A percentile compares a stretch with the other conserved stretches of the same genome.
Conservation (phyloP, 805 yeast genomes). For the Tetrapisispora phaffii region DNA sequence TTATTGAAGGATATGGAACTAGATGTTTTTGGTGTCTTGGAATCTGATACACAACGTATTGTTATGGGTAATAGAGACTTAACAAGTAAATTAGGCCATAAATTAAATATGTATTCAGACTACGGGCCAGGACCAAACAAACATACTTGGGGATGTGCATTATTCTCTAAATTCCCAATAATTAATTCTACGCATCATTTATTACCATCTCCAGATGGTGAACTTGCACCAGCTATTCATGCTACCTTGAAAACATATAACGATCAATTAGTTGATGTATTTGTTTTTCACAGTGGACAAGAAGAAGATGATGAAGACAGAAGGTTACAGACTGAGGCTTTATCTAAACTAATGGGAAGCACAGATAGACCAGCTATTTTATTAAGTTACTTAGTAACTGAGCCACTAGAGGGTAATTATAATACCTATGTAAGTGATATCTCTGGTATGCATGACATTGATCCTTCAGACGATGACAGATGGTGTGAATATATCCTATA, state of each 20-base stretch:
- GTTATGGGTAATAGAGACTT: conserved; percentile 93
- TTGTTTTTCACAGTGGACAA: conserved; percentile 96
- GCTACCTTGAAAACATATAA: conserved; percentile 93
- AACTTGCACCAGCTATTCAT: conserved; percentile 94
- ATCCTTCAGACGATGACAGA: conserved; percentile 87
- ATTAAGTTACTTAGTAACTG: conserved; percentile 83
- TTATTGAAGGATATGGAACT: conserved; percentile 77
- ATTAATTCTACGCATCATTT: conserved; percentile 81
- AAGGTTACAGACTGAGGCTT: conserved; percentile 67
- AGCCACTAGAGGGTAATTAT: conserved; percentile 82
- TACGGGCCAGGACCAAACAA: conserved; percentile 97
- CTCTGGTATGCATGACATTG: conserved; percentile 88
- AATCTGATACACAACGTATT: conserved; percentile 86
- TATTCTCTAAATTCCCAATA: conserved; percentile 90
- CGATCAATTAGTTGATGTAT: conserved; percentile 65
- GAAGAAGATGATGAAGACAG: conserved; percentile 96
- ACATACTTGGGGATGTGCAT: conserved; percentile 96
- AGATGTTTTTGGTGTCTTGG: conserved; percentile 84
- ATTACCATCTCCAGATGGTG: conserved; percentile 95
- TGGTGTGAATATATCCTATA: conserved; percentile 97
- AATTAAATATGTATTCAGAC: conserved; percentile 88
- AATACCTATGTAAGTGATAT: conserved; percentile 77
- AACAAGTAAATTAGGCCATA: conserved; percentile 85
- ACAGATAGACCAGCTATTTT: conserved; percentile 76
- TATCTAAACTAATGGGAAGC: conserved; percentile 72